phyloP scores from a whole-genome alignment of 2,329 filamentous ascomycete species.

The Colletotrichum sublineola region DNA sequence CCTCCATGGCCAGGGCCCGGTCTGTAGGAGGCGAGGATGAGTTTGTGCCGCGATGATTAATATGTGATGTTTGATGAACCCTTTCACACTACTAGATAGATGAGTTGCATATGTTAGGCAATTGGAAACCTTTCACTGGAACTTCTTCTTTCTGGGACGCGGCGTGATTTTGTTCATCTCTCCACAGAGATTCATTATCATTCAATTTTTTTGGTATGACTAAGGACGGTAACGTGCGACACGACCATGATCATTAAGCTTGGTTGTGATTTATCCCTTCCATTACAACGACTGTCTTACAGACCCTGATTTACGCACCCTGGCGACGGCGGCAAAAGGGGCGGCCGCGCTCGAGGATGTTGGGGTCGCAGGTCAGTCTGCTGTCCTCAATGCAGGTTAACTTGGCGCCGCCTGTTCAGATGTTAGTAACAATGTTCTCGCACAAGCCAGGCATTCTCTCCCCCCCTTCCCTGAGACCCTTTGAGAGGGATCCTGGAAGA shows the following conservation, averaged over 20 bases:
- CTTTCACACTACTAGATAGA: conserved; percentile 7
- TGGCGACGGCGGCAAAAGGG: conserved; percentile 47
- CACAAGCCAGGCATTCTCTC: too few species aligned
- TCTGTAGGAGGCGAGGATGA: conserved; percentile 45
- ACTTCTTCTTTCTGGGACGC: neutral
- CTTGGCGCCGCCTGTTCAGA: conserved; percentile 41
- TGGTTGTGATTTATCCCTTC: neutral
- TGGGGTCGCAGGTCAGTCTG: conserved; percentile 48
- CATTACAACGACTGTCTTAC: neutral
- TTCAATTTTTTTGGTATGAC: neutral
- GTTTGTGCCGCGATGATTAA: conserved; percentile 43
- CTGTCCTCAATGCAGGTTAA: conserved; percentile 49
- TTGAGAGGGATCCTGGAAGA: too few species aligned
- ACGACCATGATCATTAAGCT: neutral
- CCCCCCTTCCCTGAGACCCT: neutral
- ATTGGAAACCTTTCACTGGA: neutral
- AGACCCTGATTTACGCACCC: conserved; percentile 20
- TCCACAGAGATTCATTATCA: neutral
- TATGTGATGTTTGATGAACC: neutral
- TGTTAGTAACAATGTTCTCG: neutral
- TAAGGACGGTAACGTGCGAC: neutral
- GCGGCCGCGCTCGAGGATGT: conserved; percentile 47
- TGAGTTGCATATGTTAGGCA: neutral
- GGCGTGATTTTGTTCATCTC: neutral
- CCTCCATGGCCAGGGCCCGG: conserved; percentile 59